Base-by-base conservation (phyloP, 108 stramenopile genomes). In the Skeletonema menzelii region DNA sequence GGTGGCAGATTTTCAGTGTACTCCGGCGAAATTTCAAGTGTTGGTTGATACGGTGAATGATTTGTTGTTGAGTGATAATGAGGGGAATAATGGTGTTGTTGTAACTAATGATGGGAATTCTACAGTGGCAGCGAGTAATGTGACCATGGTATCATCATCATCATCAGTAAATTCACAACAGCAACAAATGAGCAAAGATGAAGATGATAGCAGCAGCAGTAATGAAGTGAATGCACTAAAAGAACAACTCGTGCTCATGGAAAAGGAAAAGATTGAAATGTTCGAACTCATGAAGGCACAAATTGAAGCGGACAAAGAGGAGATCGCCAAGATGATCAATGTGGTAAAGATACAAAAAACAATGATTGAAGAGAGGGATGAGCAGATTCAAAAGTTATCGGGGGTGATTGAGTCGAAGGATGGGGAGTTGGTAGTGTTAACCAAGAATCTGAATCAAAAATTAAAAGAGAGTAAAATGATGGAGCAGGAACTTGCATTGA, bases 11-110 rank as follows among this genome's bases (percentile, higher is more conserved):
- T 82, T 82, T 63, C 64, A 56, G 24, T 82, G 82, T 37, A 38
- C 65, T 32, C 77, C 82, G 6, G 63, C 65, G 2, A 59, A 60
- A 22, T 65, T 82, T 47, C 73, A 77, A 37, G n/a, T 49, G 28
- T 42, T 82, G 65, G 65, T 76, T 24, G 73, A 82, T 62, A 63
- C 70, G 10, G 65, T 82, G 46, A 62, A 70, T 24, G 72, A 73
- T 30, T 77, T 66, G 44, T 77, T 66, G 44, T 70, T 69, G 14
- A 69, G 71, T 70, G 31, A 58, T 2, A 72, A 73, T 26, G 71
- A 59, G 8, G 11, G 0, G 11, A 11, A 2, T 10, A 12, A 12
- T 55, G n/a, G 13, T 24, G 24, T 15, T 55, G 53, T 37, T 37
- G 35, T 12, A 1, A 2, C 11, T 5, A 2, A n/a, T 15, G 0